Evolutionary conservation across 164 flowering plant species (phyloP).

Genomic region (Umbilicus rupestris): DNA sequence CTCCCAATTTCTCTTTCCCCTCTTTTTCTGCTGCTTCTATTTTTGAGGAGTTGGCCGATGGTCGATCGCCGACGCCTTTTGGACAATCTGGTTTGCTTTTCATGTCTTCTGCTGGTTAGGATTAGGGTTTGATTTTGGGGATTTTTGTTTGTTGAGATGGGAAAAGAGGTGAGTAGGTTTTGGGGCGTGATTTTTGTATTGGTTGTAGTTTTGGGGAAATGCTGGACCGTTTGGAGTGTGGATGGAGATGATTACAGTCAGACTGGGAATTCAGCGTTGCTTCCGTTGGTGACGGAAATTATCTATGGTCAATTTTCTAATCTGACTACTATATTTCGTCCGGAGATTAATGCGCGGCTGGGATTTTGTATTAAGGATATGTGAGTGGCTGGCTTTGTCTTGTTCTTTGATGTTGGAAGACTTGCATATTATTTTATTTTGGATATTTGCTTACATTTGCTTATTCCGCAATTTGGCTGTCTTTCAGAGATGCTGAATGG

Average conservation of each 20-base stretch:
- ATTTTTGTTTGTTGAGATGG: conserved; percentile 16
- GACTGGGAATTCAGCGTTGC: conserved; percentile 20
- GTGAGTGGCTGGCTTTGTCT: conserved; percentile 24
- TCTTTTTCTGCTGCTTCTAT: not conserved
- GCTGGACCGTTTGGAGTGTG: conserved; percentile 12
- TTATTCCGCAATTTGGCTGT: not conserved
- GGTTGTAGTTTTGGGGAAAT: conserved; percentile 12
- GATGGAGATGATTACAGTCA: conserved; percentile 27
- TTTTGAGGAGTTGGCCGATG: not conserved
- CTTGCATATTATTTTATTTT: not conserved
- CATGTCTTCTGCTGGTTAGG: not conserved
- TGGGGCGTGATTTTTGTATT: conserved; percentile 16
- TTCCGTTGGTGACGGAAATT: conserved; percentile 29
- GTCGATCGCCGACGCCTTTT: not conserved
- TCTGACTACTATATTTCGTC: conserved; percentile 24
- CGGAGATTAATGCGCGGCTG: conserved; percentile 23
- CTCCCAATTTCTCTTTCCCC: not conserved
- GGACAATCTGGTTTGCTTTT: conserved; percentile 6
- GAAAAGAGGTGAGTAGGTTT: conserved; percentile 11
- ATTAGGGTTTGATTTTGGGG: conserved; percentile 4
- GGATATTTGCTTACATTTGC: not conserved
- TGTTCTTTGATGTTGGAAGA: not conserved
- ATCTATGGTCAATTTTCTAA: conserved; percentile 35
- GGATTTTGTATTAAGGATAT: conserved; percentile 55
- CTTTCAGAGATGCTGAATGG: conserved; percentile 62